Conservation (phyloP, 345 rosid genomes). For the Limnanthes douglasii region DNA sequence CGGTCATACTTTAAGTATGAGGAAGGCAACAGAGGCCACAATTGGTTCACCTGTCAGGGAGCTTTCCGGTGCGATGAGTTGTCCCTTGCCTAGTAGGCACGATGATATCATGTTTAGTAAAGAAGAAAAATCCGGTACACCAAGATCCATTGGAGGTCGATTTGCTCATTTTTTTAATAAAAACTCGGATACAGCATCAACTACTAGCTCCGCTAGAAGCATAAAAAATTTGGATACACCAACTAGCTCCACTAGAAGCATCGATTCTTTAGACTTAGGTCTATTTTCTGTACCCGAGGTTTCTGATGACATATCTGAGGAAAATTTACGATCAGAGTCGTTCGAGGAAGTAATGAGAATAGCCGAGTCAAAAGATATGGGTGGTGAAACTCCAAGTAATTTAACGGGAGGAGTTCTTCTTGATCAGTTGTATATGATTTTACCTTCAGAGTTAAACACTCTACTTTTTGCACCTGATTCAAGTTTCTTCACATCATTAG, state of each 20-base stretch:
- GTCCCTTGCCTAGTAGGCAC: conserved; percentile 25
- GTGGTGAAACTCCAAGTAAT: conserved; percentile 45
- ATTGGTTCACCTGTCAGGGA: conserved; percentile 24
- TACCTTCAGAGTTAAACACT: conserved; percentile 50
- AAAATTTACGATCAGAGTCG: conserved; percentile 30
- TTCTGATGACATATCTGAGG: conserved; percentile 30
- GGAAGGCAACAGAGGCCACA: conserved; percentile 16
- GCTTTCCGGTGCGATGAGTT: conserved; percentile 18
- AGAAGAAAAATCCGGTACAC: conserved; percentile 37
- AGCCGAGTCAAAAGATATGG: conserved; percentile 55
- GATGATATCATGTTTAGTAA: conserved; percentile 34
- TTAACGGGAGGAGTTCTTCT: conserved; percentile 79
- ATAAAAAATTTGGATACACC: conserved; percentile 29
- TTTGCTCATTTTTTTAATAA: conserved; percentile 78
- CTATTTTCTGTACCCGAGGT: conserved; percentile 23
- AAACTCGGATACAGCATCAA: conserved; percentile 22
- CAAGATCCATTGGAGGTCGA: conserved; percentile 46
- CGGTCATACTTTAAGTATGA: conserved; percentile 17
- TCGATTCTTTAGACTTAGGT: conserved; percentile 29
- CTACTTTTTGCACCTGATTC: conserved; percentile 70
- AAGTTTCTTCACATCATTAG: conserved; percentile 31
- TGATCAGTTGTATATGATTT: conserved; percentile 46
- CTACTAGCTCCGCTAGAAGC: conserved; percentile 12
- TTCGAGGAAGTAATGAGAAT: conserved; percentile 50
- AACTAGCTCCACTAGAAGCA: conserved; percentile 12